A percentile compares a stretch with the other conserved stretches of the same genome.
phyloP scores from a whole-genome alignment of 305 asterid species.

The Fraxinus nigra region DNA sequence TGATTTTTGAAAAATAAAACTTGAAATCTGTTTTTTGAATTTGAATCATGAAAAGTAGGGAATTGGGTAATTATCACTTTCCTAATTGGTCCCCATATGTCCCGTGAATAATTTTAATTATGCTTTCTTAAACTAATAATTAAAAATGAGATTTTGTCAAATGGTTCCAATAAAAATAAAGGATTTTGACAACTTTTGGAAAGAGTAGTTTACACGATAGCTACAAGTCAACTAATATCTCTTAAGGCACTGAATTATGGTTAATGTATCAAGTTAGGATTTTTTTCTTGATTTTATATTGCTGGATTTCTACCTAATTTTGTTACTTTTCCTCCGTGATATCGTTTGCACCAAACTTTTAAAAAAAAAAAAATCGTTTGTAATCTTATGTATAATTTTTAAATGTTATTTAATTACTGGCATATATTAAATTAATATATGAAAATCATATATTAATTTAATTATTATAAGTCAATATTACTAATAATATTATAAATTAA shows the following conservation, averaged over 20 bases:
- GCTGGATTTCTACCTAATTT: constrained; percentile 42
- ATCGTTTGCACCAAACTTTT: not conserved
- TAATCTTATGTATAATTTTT: not conserved
- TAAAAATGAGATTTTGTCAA: not conserved
- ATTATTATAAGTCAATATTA: no score
- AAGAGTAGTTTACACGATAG: constrained; percentile 4
- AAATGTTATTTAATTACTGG: not conserved
- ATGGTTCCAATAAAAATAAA: not conserved
- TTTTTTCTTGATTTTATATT: constrained; percentile 4
- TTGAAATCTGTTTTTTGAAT: no score
- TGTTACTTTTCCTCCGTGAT: not conserved
- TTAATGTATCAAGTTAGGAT: constrained; percentile 19
- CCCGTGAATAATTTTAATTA: not conserved
- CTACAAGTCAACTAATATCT: constrained; percentile 29
- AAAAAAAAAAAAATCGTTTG: not conserved
- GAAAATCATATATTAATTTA: no score
- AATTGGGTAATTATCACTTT: no score
- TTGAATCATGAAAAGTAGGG: no score
- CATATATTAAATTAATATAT: no score
- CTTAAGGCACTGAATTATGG: constrained; percentile 15
- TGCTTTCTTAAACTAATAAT: not conserved
- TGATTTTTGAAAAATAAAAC: no score
- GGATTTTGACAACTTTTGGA: not conserved
- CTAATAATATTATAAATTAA: no score
- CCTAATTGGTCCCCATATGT: not conserved